Base-by-base conservation (phyloP, 345 rosid species). In the Psidium guajava region DNA sequence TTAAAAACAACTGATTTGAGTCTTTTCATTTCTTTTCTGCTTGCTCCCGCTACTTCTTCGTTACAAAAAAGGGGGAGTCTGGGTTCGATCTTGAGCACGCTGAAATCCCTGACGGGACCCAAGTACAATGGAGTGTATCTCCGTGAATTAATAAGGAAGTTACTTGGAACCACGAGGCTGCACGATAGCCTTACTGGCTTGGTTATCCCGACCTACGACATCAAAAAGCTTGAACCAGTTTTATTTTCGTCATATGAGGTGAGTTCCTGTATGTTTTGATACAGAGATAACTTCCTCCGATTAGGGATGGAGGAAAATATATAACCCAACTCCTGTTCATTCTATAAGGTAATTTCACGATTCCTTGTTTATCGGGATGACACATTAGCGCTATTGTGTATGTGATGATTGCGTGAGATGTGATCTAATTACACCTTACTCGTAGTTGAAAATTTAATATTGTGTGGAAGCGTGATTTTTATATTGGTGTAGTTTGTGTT, bases 181-280 rank as follows among this genome's bases (percentile, higher is more conserved):
- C 88, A 89, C 84, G 90, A 96, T 85, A 91, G 93, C 47, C 64
- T 96, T 73, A 95, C 98, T 27, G 92, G 87, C 64, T 82, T 94
- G 25, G 98, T 91, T 6, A 93, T 94, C 85, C 96, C 95, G 20
- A 88, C 96, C 61, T 96, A 91, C 83, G 98, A 94, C 86, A 92
- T 92, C 88, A 93, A 89, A 93, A 89, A 87, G 86, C 93, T 93
- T 64, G 95, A 94, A 80, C 96, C 98, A 24, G 91, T 88, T 20
- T 56, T 94, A 86, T 95, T 96, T 84, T 94, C 98, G 77, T 86
- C 94, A 2, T 94, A 87, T 75, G 86, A 93, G 94, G 98, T 93
- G 32, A 8, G 81, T 44, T 5, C 16, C 8, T 40, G 11, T 25
- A 16, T 44, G 54, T 50, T 36, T 50, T 21, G 50, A 8, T 47